phyloP scores from a whole-genome alignment of 129 eudicot genomes.

The Ambrosia artemisiifolia region DNA sequence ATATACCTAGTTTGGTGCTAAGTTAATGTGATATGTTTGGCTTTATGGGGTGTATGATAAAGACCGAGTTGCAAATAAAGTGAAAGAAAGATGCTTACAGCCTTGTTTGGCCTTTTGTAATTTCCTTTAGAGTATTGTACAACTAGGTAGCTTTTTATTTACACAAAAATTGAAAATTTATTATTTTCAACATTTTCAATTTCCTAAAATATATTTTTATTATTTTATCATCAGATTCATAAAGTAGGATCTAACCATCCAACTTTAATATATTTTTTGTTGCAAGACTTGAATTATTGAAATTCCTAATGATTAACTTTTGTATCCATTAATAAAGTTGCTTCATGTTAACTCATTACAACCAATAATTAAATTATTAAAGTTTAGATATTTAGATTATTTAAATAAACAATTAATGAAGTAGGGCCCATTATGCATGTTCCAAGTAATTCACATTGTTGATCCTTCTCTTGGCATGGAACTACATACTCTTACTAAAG shows the following conservation, averaged over 20 bases:
- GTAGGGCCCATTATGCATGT: slow-evolving; percentile 14
- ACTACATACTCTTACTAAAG: slow-evolving; percentile 13
- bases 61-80: slow-evolving; percentile 11
- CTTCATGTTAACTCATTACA: slow-evolving; percentile 11
- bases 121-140: neutral
- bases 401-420: neutral
- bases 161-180: too few species aligned
- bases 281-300: slow-evolving; percentile 21
- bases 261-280: neutral
- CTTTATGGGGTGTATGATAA: slow-evolving; percentile 22
- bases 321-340: slow-evolving; percentile 19
- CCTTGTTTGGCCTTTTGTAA: slow-evolving; percentile 11
- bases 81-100: slow-evolving; percentile 16
- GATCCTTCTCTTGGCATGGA: slow-evolving; percentile 7
- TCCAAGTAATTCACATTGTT: neutral
- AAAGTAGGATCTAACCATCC: slow-evolving; percentile 9
- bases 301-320: slow-evolving; percentile 24
- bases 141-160: too few species aligned
- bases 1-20: neutral
- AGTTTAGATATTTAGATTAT: neutral
- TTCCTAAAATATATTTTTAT: too few species aligned
- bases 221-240: too few species aligned
- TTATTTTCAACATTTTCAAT: neutral
- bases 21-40: slow-evolving; percentile 24
- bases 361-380: neutral